Percentiles rank a stretch among this genome's conserved stretches.
phyloP scores from a whole-genome alignment of 768 basidiomycete species.

The Royoungia palumana region DNA sequence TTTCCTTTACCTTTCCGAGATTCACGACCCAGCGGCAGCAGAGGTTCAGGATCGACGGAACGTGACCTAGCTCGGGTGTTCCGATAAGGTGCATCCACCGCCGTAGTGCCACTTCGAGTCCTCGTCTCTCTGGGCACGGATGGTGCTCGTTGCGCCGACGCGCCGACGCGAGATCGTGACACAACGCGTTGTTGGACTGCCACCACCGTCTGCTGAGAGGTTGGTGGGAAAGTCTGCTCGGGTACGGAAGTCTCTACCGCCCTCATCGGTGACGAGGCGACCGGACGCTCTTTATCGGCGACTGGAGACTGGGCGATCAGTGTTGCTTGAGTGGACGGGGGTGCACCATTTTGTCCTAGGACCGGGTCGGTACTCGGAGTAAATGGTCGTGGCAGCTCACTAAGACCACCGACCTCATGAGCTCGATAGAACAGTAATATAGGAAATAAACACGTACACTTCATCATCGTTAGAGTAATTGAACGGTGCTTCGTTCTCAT shows the following conservation, averaged over 20 bases:
- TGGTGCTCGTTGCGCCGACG: conserved; percentile 14
- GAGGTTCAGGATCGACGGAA: conserved; percentile 15
- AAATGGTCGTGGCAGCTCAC: not conserved
- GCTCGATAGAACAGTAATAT: not conserved
- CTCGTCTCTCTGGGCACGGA: not conserved
- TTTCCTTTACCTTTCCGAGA: conserved; percentile 1
- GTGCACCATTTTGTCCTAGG: conserved; percentile 6
- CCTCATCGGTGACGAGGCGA: not conserved
- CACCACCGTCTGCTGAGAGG: conserved; percentile 11
- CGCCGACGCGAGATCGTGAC: conserved; percentile 5
- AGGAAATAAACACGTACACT: conserved; percentile 10
- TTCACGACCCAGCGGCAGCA: not conserved
- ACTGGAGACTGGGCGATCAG: conserved; percentile 20
- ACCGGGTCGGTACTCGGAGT: not conserved
- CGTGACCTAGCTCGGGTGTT: conserved; percentile 23
- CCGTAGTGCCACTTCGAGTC: not conserved
- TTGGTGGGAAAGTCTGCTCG: not conserved
- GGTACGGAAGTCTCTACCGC: not conserved
- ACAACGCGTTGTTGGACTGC: not conserved
- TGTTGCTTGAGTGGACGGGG: conserved; percentile 24
- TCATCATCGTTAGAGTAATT: not conserved
- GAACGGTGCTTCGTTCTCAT: too few species aligned
- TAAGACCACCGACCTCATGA: not conserved
- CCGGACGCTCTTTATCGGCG: not conserved
- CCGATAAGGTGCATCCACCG: conserved; percentile 10